A percentile compares a stretch with the other conserved stretches of the same genome.
These are phyloP conservation scores for Phalaenopsis aphrodite DNA, from an alignment of 106 monocot species.

Conservation along the genomic window DNA sequence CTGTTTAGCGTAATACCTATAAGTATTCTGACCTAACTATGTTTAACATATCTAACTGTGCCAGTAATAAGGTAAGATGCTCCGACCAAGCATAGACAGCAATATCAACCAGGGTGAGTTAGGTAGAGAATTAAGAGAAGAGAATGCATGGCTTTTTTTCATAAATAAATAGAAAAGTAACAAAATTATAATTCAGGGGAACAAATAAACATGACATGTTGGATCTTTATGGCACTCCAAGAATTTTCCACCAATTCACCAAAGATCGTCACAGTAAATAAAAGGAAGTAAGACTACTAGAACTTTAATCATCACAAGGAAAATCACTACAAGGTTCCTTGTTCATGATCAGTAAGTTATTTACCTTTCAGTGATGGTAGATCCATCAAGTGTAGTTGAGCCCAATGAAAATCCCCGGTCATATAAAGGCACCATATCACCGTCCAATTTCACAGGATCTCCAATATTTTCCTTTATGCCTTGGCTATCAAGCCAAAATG, in stretches of 20 bases:
- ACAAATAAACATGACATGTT: constrained; percentile 1
- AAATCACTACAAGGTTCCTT: not conserved
- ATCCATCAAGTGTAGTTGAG: constrained; percentile 53
- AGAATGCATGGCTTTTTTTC: not conserved
- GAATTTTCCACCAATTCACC: not conserved
- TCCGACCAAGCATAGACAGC: not conserved
- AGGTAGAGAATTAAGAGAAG: not conserved
- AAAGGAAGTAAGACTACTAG: not conserved
- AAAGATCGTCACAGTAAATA: not conserved
- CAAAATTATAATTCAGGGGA: not conserved
- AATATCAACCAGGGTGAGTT: not conserved
- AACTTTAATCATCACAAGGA: not conserved
- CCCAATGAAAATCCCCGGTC: constrained; percentile 69
- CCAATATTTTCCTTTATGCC: constrained; percentile 38
- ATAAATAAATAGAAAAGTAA: not conserved
- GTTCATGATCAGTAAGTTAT: not conserved
- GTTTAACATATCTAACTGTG: not conserved
- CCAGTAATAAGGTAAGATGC: not conserved
- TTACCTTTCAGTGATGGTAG: constrained; percentile 52
- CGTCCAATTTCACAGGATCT: constrained; percentile 17
- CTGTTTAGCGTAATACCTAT: not conserved
- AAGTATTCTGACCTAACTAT: not conserved
- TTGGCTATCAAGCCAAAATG: constrained; percentile 84
- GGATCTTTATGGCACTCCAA: not conserved
- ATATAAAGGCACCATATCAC: constrained; percentile 63